These are phyloP conservation scores for Populus pruinosa DNA, from an alignment of 345 rosid species.

Conservation along the genomic window DNA sequence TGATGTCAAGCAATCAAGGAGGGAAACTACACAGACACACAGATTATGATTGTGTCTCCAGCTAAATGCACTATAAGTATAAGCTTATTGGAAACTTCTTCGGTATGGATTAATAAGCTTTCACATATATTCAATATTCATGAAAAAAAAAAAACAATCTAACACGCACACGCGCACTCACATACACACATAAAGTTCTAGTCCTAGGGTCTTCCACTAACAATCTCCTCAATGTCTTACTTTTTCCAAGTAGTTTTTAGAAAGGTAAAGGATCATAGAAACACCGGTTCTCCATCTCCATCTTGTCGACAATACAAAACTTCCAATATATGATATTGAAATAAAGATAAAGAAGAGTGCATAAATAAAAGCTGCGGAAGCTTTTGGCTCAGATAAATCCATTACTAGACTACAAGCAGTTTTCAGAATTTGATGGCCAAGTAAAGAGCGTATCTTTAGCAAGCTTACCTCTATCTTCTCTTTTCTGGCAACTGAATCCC, in stretches of 20 bases:
- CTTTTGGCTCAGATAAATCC: background rate
- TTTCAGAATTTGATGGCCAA: background rate
- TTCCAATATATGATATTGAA: background rate
- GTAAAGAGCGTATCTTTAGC: background rate
- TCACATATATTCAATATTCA: background rate
- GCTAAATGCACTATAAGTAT: too few species aligned
- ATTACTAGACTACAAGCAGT: background rate
- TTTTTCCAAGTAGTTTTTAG: background rate
- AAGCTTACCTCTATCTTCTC: constrained; percentile 72
- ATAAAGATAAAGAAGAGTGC: background rate
- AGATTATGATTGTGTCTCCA: too few species aligned
- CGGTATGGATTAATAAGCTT: too few species aligned
- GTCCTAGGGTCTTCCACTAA: background rate
- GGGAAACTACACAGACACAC: background rate
- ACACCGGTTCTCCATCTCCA: too few species aligned
- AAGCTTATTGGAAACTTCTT: too few species aligned
- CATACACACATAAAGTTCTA: background rate
- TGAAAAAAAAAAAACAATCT: background rate
- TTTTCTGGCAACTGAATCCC: constrained; percentile 85
- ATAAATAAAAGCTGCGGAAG: background rate
- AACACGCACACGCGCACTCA: background rate
- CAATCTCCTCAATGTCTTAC: background rate
- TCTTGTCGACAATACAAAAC: too few species aligned
- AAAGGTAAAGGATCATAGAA: background rate
- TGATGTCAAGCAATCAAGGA: background rate